Evolutionary conservation across 2,329 filamentous ascomycete genomes (phyloP), one percentile per base, ranked within the genome.

Genomic region (Coniella vitis): DNA sequence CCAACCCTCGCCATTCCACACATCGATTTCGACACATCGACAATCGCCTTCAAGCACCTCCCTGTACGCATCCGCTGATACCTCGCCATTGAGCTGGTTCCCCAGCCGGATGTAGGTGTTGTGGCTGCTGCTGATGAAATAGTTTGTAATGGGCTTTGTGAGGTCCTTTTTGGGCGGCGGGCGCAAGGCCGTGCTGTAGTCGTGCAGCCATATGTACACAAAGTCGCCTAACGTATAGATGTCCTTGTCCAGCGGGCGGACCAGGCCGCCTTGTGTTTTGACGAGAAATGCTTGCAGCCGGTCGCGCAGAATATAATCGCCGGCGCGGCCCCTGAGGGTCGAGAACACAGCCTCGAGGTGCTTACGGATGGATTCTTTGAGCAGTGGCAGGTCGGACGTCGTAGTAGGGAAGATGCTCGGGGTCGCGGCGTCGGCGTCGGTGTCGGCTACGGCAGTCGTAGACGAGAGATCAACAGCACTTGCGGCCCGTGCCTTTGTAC

Each of bases 61-160:
- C 57, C 77, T 84, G 67, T 96, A 96, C 12, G 85, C 81, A 49
- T 90, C 82, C 0, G 84, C 81, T 22, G 85, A 89, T 52, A 87
- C 85, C 52, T 81, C 80, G 40, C 88, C 89, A 52, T 81, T 83
- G 36, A 93, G 74, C 66, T 96, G 91, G 59, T 95, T 90, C 2
- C 90, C 90, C 2, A 84, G 83, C n/a, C 41, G 48, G 37, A 95
- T 72, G 64, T 95, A 96, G 0, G 90, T 96, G 63, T 96, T 96
- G 71, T 96, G 90, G 61, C 89, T 95, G 57, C 88, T 94, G 54
- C 85, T 95, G 63, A 96, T 90, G 65, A 89, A 96, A 69, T 96
- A 96, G 63, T 94, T 89, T 40, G 85, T 87, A 50, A 95, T 74
- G 4, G 88, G 86, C 45, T 77, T 79, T 0, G 76, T 76, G 29